Percentiles rank a stretch among this genome's conserved stretches.
phyloP scores from a whole-genome alignment of 768 basidiomycete species.

The Lactarius tabidus region DNA sequence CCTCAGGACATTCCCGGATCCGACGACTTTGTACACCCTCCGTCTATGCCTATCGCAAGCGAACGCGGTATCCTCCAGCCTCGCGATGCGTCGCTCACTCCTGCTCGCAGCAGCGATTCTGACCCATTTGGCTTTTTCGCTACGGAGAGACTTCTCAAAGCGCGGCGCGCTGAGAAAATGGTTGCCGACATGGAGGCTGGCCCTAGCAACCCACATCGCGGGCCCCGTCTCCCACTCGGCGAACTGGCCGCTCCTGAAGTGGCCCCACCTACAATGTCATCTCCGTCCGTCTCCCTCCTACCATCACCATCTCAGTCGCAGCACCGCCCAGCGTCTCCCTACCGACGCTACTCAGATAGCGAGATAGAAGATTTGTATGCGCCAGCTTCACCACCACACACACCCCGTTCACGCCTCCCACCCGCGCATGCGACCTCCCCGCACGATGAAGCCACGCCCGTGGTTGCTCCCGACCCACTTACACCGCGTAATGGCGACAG shows the following conservation, averaged over 20 bases:
- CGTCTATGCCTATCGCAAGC: conserved; percentile 3
- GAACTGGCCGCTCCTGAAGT: conserved; percentile 11
- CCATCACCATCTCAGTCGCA: conserved; percentile 6
- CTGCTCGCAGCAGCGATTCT: conserved; percentile 16
- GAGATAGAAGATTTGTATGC: conserved; percentile 26
- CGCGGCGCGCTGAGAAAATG: conserved; percentile 10
- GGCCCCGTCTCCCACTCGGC: conserved; percentile 19
- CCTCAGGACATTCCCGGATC: conserved; percentile 3
- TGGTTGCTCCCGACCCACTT: conserved; percentile 5
- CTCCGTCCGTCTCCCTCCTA: background rate
- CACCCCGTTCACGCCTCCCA: conserved; percentile 17
- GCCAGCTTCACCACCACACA: conserved; percentile 20
- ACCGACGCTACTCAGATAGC: conserved; percentile 24
- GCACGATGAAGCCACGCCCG: conserved; percentile 5
- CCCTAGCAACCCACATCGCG: conserved; percentile 11
- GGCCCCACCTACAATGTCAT: background rate
- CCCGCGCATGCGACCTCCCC: conserved; percentile 4
- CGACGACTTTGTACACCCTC: background rate
- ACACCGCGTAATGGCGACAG: conserved; percentile 23
- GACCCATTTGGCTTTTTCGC: conserved; percentile 27
- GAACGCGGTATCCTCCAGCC: conserved; percentile 27
- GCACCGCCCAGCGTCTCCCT: background rate
- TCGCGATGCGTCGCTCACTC: conserved; percentile 1
- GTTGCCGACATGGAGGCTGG: conserved; percentile 2
- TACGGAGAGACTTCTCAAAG: conserved; percentile 23